Evolutionary conservation across 306 rosid species (phyloP), one percentile per base, ranked within the genome.

Genomic region (Canavalia ensiformis): DNA sequence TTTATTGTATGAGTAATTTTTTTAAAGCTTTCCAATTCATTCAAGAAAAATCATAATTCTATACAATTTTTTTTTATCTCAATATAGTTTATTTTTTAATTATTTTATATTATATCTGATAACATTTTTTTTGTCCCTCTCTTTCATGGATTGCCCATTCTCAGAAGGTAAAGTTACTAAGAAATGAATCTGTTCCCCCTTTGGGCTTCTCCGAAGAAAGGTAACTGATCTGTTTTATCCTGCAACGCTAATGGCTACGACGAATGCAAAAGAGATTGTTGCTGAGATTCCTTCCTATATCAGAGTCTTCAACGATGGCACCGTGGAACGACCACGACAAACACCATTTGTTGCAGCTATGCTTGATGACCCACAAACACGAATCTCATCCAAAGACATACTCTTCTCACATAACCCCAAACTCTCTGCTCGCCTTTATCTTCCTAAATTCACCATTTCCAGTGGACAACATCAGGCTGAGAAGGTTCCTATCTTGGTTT

Each of bases 341-440:
- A 6, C 81, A 33, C 84, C 86, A 2, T 66, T 59, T 8, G 85
- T 72, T 10, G 85, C 84, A 44, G 83, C 90, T 0, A 39, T 63
- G 37, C 68, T 74, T 0, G 8, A 80, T 4, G 91, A 90, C 51
- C 85, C 67, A 1, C 44, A 3, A 52, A 80, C 89, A 0, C 78
- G 86, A 7, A 82, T 88, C 41, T 86, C 94, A 7, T 90, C 94
- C 44, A 86, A 90, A 72, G 91, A 90, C 62, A 52, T 84, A 0
- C 25, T 64, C 59, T 86, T 90, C 64, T 76, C 89, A 2, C 13
- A 74, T 8, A 66, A 81, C 62, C 91, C 94, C 25, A 7, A 79
- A 7, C 54, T 90, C 72, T 83, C 82, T 0, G 88, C 90, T 47
- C 81, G 91, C 3, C 62, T 84, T 28, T 88, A 79, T 79, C 90